Evolutionary conservation across 805 yeast genomes (phyloP).

Genomic region (Kodamaea laetipori): DNA sequence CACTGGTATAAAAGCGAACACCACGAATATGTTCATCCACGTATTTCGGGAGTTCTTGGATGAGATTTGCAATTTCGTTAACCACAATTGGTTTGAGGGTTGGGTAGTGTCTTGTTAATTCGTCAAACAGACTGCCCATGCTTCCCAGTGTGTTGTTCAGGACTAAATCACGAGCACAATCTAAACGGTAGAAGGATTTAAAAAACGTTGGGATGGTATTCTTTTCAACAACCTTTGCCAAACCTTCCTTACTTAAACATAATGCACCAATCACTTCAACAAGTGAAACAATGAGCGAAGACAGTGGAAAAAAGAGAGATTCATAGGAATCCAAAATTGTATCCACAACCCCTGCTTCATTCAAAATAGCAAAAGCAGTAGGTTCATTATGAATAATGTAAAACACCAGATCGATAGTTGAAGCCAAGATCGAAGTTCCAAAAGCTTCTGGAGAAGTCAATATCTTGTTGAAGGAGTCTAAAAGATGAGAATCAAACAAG

Average conservation of each 20-base stretch:
- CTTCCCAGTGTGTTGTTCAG: conserved; percentile 50
- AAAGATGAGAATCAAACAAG: conserved; percentile 80
- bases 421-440: conserved; percentile 65
- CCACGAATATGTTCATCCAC: conserved; percentile 35
- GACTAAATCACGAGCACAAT: conserved; percentile 56
- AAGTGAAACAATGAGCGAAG: conserved; percentile 58
- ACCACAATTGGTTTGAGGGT: conserved; percentile 62
- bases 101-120: conserved; percentile 81
- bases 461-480: conserved; percentile 60
- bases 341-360: conserved; percentile 75
- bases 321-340: conserved; percentile 60
- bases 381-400: conserved; percentile 87
- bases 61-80: conserved; percentile 47
- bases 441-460: conserved; percentile 57
- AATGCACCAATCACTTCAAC: conserved; percentile 83
- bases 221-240: conserved; percentile 51
- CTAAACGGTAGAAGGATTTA: conserved; percentile 49
- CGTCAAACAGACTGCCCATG: conserved; percentile 74
- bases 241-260: conserved; percentile 73
- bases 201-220: conserved; percentile 47
- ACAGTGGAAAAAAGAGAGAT: conserved; percentile 55
- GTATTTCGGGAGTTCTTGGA: conserved; percentile 45
- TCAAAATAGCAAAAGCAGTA: conserved; percentile 77
- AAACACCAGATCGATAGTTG: conserved; percentile 63
- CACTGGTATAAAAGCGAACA: conserved; percentile 48